phyloP scores from a whole-genome alignment of 1,284 basidiomycete species.

The Omphalotus olearius region DNA sequence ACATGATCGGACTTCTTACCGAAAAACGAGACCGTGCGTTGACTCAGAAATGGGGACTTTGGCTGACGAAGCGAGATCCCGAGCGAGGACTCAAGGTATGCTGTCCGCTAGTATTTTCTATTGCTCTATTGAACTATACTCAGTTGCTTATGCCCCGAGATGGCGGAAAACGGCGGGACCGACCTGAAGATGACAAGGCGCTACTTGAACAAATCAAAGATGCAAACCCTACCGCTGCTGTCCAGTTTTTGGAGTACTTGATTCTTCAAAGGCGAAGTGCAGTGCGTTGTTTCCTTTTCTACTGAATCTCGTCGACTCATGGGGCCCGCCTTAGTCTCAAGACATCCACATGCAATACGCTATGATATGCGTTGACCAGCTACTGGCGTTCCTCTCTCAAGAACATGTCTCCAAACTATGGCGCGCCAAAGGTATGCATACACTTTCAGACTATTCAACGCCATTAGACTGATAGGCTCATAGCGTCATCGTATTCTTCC shows the following conservation, averaged over 20 bases:
- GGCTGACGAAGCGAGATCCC: slow-evolving; percentile 70
- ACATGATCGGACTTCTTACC: slow-evolving; percentile 64
- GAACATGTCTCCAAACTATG: slow-evolving; percentile 58
- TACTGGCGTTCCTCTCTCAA: slow-evolving; percentile 44
- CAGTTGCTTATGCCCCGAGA: slow-evolving; percentile 57
- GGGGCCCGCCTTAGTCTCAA: slow-evolving; percentile 36
- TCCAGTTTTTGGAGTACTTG: slow-evolving; percentile 76
- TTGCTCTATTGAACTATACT: neutral
- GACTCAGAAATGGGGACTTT: slow-evolving; percentile 73
- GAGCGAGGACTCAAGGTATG: slow-evolving; percentile 70
- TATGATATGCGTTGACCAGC: slow-evolving; percentile 47
- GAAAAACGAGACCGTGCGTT: slow-evolving; percentile 57
- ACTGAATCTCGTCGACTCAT: neutral
- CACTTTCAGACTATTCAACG: neutral
- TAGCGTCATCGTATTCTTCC: slow-evolving; percentile 45
- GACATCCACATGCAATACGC: slow-evolving; percentile 61
- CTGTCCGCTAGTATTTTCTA: slow-evolving; percentile 5
- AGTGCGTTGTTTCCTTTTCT: slow-evolving; percentile 30
- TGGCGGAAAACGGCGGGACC: slow-evolving; percentile 43
- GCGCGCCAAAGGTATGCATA: slow-evolving; percentile 62
- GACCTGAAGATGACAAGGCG: slow-evolving; percentile 43
- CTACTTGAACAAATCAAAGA: slow-evolving; percentile 53
- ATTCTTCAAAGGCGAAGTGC: slow-evolving; percentile 67
- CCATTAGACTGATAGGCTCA: neutral
- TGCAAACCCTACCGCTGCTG: slow-evolving; percentile 54